These are phyloP conservation scores for Scenedesmus sp. DNA, from an alignment of 163 green algal species.

Conservation along the genomic window DNA sequence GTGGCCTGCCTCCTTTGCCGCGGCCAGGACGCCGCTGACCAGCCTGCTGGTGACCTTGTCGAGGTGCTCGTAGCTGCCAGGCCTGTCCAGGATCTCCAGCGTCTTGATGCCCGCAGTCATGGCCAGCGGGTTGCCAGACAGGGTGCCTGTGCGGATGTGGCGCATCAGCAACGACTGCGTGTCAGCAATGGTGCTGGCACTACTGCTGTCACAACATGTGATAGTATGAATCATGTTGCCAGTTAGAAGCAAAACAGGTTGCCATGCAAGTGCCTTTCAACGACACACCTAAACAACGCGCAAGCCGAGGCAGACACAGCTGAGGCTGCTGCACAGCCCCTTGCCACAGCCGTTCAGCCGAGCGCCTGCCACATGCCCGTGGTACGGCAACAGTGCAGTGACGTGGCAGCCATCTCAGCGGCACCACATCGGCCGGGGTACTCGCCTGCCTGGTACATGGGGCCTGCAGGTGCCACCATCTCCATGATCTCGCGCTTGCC, in stretches of 20 bases:
- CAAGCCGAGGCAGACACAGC: too few species aligned
- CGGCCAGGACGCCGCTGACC: slow-evolving; percentile 93
- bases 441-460: slow-evolving; percentile 89
- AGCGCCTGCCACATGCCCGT: too few species aligned
- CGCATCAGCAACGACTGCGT: background rate
- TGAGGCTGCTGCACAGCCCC: too few species aligned
- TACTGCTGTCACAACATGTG: too few species aligned
- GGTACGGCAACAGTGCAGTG: too few species aligned
- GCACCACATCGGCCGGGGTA: too few species aligned
- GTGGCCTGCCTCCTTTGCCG: slow-evolving; percentile 90
- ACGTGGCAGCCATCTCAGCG: too few species aligned
- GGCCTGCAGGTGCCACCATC: slow-evolving; percentile 95
- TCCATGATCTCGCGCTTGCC: slow-evolving; percentile 98
- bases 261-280: too few species aligned
- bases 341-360: too few species aligned
- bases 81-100: slow-evolving; percentile 94
- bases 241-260: too few species aligned
- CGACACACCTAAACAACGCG: background rate
- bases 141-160: slow-evolving; percentile 80
- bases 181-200: background rate
- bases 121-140: slow-evolving; percentile 98
- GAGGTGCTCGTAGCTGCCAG: slow-evolving; percentile 97
- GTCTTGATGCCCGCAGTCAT: slow-evolving; percentile 99
- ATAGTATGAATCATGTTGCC: too few species aligned
- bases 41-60: slow-evolving; percentile 87